Base-by-base conservation (phyloP, 371 early-diverging fungal species). In the Dipsacomyces acuminosporus region DNA sequence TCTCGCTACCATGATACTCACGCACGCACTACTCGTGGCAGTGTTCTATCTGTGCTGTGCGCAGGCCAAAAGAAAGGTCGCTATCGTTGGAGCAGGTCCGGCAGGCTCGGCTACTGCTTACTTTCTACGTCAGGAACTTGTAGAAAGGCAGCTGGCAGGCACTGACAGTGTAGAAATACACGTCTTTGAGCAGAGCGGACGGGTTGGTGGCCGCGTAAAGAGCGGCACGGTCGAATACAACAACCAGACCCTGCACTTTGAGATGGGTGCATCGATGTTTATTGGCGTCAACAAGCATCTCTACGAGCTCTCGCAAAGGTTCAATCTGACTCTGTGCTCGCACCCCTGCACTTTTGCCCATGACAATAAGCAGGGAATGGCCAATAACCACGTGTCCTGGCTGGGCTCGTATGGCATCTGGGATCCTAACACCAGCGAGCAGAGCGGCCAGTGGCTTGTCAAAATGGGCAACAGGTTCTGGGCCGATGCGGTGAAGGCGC, bases 261-360 rank as follows among this genome's bases (percentile, higher is more conserved):
- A 61, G 48, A 40, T 40, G 24, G 61, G 61, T 7, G 61, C 61
- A 15, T 61, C 61, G 2, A 61, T 61, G 61, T 61, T 61, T 17
- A 55, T 61, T 13, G 46, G 51, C 30, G 51, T 46, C 19, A 61
- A 61, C 61, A 40, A 13, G 17, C 55, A 61, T 15, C 35, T 61
- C 26, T 20, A 51, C 19, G 61, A 56, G 35, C 15, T 56, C 43
- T 50, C 61, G 0, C 15, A 17, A 9, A 49, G 19, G 22, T 61
- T 51, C 47, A 55, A 61, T 33, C 51, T 61, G 18, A 43, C 61
- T 24, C 48, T 61, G 18, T 61, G 61, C 38, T 8, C 42, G 8
- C 61, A 61, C 48, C 61, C 61, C 14, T 61, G 61, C 38, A 61
- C 61, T 8, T 56, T 41, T 23, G 54, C 49, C 20, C 22, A 17